Evolutionary conservation across 345 rosid genomes (phyloP).

Genomic region (Populus simonii): DNA sequence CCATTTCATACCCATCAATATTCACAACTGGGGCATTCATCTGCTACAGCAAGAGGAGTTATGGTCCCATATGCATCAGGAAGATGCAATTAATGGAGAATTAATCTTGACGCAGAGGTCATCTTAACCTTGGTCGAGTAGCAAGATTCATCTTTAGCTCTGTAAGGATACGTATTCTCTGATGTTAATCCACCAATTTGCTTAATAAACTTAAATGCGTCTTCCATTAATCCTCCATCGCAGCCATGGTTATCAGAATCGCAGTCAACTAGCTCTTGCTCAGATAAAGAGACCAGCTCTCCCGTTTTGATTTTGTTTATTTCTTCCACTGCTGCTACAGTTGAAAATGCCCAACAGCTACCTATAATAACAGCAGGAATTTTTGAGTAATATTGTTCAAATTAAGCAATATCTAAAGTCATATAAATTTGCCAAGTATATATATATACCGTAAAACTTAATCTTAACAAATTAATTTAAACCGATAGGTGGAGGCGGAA

Average conservation of each 20-base stretch:
- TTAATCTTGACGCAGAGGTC: background rate
- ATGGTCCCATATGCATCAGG: background rate
- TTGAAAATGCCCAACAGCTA: conserved; percentile 44
- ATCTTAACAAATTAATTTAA: too few species aligned
- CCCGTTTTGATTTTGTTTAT: conserved; percentile 47
- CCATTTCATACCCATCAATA: conserved; percentile 53
- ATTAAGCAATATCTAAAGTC: background rate
- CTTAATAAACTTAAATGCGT: conserved; percentile 34
- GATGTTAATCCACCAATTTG: conserved; percentile 44
- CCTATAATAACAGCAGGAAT: conserved; percentile 17
- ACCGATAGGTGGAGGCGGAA: background rate
- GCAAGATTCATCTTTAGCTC: conserved; percentile 40
- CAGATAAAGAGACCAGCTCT: conserved; percentile 29
- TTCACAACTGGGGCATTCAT: conserved; percentile 36
- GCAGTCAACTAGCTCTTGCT: conserved; percentile 40
- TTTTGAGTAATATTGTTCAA: background rate
- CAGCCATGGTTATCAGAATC: conserved; percentile 26
- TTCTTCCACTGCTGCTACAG: conserved; percentile 37
- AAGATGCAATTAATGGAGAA: background rate
- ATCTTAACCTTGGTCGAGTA: conserved; percentile 26
- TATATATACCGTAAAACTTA: too few species aligned
- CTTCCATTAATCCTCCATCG: conserved; percentile 38
- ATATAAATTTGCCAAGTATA: too few species aligned
- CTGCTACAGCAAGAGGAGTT: background rate
- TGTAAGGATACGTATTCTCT: conserved; percentile 45